Conservation (phyloP, 2,329 filamentous ascomycete species). For the Colletotrichum orchidophilum region DNA sequence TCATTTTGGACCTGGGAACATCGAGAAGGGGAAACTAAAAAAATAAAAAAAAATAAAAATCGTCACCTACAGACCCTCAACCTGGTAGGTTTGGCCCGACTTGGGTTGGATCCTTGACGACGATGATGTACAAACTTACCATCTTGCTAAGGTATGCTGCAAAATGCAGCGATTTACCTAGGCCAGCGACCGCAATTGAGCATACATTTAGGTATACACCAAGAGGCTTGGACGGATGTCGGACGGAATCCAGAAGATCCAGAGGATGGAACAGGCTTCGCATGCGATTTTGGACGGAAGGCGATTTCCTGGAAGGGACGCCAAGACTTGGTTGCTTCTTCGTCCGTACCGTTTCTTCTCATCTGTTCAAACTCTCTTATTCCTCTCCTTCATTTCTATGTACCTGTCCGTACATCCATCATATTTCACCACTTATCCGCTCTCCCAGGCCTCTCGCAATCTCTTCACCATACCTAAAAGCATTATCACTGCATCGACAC, state of each 20-base stretch:
- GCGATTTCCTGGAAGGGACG: conserved; percentile 26
- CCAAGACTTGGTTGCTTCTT: conserved; percentile 6
- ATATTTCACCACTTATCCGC: background rate
- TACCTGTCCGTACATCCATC: background rate
- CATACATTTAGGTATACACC: background rate
- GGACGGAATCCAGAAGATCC: conserved; percentile 3
- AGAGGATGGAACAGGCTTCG: conserved; percentile 16
- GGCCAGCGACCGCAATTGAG: background rate
- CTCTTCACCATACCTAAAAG: background rate
- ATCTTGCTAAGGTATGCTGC: background rate
- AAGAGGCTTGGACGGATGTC: background rate
- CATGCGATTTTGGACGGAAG: conserved; percentile 28
- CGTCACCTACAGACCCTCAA: background rate
- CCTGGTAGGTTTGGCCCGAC: conserved; percentile 4
- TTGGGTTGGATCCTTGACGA: background rate
- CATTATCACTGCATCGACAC: background rate
- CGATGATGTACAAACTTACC: background rate
- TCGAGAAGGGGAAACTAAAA: no score
- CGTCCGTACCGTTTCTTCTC: background rate
- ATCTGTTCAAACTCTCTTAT: background rate
- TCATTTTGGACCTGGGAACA: conserved; percentile 10
- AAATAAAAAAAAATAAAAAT: no score
- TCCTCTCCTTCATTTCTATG: background rate
- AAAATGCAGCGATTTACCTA: background rate
- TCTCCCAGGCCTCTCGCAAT: background rate